These are phyloP conservation scores for Xylariaceae sp. DNA, from an alignment of 2,329 filamentous ascomycete genomes.

Conservation along the genomic window DNA sequence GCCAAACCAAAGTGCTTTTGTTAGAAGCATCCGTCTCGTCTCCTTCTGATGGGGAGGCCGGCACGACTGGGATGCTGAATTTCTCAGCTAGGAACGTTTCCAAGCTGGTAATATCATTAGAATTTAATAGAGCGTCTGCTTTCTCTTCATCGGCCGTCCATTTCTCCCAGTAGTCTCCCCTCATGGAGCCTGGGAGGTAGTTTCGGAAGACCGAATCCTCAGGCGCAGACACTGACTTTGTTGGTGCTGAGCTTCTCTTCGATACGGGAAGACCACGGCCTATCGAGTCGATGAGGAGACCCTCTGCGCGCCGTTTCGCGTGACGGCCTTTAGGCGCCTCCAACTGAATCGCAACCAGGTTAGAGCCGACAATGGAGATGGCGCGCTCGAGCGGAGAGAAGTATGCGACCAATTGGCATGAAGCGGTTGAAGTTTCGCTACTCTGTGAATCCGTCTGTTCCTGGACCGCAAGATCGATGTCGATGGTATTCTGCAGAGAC, in stretches of 20 bases:
- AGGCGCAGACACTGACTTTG: slow-evolving; percentile 27
- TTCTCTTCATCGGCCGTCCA: slow-evolving; percentile 41
- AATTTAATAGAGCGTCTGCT: slow-evolving; percentile 45
- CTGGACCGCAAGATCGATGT: slow-evolving; percentile 41
- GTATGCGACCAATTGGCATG: slow-evolving; percentile 51
- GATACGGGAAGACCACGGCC: slow-evolving; percentile 54
- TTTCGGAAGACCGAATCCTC: slow-evolving; percentile 34
- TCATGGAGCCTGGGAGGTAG: slow-evolving; percentile 45
- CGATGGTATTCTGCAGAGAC: slow-evolving; percentile 49
- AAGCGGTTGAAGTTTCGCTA: slow-evolving; percentile 11
- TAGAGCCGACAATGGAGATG: slow-evolving; percentile 58
- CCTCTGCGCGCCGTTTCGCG: slow-evolving; percentile 51
- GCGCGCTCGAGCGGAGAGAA: slow-evolving; percentile 62
- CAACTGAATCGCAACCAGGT: slow-evolving; percentile 64
- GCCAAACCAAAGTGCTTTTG: slow-evolving; percentile 44
- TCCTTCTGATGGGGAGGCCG: slow-evolving; percentile 17
- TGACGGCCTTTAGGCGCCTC: slow-evolving; percentile 54
- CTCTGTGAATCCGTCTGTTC: slow-evolving; percentile 33
- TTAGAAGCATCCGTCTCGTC: slow-evolving; percentile 14
- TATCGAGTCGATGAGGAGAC: slow-evolving; percentile 67
- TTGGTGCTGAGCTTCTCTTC: slow-evolving; percentile 32
- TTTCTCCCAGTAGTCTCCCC: slow-evolving; percentile 44
- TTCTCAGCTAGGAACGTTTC: slow-evolving; percentile 46
- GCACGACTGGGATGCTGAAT: slow-evolving; percentile 41
- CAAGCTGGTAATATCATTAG: slow-evolving; percentile 44